Percentiles rank a stretch among this genome's conserved stretches.
Conservation (phyloP, 495 filamentous ascomycete species). For the Penicillium atrosanguineum region DNA sequence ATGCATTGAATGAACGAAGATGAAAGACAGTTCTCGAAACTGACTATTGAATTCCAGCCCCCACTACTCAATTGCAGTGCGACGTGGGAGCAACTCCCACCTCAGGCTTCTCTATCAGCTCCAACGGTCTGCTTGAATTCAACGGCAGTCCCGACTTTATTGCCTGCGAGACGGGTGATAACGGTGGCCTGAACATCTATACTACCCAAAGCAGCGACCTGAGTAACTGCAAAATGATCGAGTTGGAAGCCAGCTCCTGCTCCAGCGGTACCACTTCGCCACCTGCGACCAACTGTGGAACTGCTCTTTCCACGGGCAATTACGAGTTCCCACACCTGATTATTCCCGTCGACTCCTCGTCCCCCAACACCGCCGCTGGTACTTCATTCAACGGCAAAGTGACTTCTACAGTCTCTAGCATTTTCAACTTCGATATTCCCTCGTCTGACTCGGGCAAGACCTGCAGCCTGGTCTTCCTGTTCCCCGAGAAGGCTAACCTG, state of each 20-base stretch:
- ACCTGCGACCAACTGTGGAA: conserved; percentile 39
- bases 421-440: conserved; percentile 72
- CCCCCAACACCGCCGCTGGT: conserved; percentile 49
- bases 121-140: conserved; percentile 43
- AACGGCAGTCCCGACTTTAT: conserved; percentile 47
- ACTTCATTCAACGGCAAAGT: conserved; percentile 55
- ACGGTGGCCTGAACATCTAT: conserved; percentile 51
- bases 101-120: conserved; percentile 47
- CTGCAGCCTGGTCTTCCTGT: conserved; percentile 65
- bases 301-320: conserved; percentile 43
- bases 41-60: conserved; percentile 32
- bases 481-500: conserved; percentile 53
- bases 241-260: conserved; percentile 5
- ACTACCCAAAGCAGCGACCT: conserved; percentile 38
- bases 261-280: conserved; percentile 9
- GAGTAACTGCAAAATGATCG: conserved; percentile 34
- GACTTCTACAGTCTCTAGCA: conserved; percentile 51
- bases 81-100: conserved; percentile 48
- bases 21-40: no score
- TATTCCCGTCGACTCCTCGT: conserved; percentile 57
- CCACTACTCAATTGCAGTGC: conserved; percentile 65
- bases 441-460: conserved; percentile 50
- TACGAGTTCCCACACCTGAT: conserved; percentile 67
- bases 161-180: conserved; percentile 50
- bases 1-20: not conserved